Conservation (phyloP, 192 early-diverging fungal species). For the Haplosporangium gracile region DNA sequence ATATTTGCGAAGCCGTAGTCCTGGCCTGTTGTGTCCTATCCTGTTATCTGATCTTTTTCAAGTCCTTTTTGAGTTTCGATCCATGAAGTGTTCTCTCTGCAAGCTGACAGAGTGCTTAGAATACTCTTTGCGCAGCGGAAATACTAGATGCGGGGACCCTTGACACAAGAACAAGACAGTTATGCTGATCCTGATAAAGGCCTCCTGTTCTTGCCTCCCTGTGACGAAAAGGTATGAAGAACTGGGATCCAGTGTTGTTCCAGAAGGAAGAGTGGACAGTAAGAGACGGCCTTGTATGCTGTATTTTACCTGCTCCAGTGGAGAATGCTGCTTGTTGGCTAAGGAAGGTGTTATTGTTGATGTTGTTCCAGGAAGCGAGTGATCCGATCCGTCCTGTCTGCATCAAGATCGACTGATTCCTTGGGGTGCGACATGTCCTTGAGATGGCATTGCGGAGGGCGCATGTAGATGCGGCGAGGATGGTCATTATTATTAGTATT, state of each 20-base stretch:
- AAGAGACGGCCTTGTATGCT: no score
- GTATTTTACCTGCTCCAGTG: slow-evolving; percentile 22
- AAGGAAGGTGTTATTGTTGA: background rate
- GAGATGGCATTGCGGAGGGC: slow-evolving; percentile 2
- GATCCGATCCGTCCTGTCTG: slow-evolving; percentile 8
- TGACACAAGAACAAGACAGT: no score
- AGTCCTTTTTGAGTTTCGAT: background rate
- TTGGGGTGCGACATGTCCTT: slow-evolving; percentile 13
- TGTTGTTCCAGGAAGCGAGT: slow-evolving; percentile 1
- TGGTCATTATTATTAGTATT: background rate
- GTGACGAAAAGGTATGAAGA: no score
- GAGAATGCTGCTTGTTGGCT: slow-evolving; percentile 21
- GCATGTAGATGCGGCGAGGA: background rate
- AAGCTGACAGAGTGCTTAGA: no score
- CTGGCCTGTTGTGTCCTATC: background rate
- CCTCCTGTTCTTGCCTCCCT: no score
- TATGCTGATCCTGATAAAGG: no score
- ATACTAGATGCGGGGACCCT: no score
- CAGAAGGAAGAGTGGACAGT: no score
- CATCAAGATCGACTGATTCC: slow-evolving; percentile 13
- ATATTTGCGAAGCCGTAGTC: background rate
- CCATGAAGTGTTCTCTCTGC: no score
- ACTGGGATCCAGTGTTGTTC: no score
- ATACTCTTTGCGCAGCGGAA: no score
- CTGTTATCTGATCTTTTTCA: background rate